Base-by-base conservation (phyloP, 768 basidiomycete genomes). In the Tremella yokohamensis region DNA sequence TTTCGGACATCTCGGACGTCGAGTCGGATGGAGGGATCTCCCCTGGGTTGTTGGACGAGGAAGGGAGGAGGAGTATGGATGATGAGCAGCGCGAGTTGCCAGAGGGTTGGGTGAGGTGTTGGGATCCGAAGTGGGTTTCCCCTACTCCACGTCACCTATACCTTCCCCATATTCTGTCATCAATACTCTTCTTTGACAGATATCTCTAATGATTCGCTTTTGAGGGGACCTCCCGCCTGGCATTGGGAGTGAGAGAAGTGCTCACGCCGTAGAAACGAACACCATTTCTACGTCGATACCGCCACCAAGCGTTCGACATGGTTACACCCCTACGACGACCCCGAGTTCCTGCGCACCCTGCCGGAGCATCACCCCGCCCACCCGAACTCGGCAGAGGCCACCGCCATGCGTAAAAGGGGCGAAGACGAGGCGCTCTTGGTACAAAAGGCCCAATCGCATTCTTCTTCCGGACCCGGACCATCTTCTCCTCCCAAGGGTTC, bases 311-410 rank as follows among this genome's bases (percentile, higher is more conserved):
- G 72, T 37, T 42, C 68, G 4, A 68, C 55, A 40, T 76, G 75
- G 75, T 16, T 69, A 1, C 75, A 76, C 56, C 75, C 75, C 6
- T 76, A 75, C 56, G 75, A 76, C 53, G 75, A 74, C 56, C 66
- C 70, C 2, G 66, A 67, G 49, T 76, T 61, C 61, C 61, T 75
- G 29, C 37, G 51, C 8, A 61, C 66, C 48, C 57, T 76, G 37
- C 72, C 75, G 8, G 64, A 68, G 22, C 58, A 62, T 1, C 73
- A 76, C 48, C 75, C 75, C 19, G 75, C 75, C 2, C 60, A 76
- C 54, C 75, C 75, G 8, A 60, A 70, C 29, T 73, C 71, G 12
- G 56, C 38, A 15, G 58, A 70, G 54, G 73, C 71, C 13, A 58
- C 50, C 18, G 59, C 58, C 2, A 48, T 65, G 6, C 34, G 66